phyloP scores from a whole-genome alignment of 495 filamentous ascomycete species.

The Cercophora scortea region DNA sequence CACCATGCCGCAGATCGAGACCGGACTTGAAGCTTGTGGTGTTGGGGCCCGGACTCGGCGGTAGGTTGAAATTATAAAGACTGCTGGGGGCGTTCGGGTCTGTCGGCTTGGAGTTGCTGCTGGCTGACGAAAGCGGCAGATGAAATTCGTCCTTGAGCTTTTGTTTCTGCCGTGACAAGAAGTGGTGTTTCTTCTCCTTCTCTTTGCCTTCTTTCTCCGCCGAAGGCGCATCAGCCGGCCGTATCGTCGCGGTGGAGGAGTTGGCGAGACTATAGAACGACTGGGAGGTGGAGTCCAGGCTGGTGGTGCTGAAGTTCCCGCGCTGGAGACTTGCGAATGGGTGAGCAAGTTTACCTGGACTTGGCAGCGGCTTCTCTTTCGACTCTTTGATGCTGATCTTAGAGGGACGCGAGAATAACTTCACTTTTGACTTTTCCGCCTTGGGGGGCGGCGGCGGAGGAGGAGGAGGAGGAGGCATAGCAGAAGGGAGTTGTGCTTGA shows the following conservation, averaged over 20 bases:
- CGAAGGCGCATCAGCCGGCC: conserved; percentile 33
- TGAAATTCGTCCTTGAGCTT: conserved; percentile 80
- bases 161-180: conserved; percentile 84
- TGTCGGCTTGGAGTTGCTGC: conserved; percentile 78
- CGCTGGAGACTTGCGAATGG: conserved; percentile 52
- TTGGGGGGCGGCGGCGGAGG: conserved; percentile 49
- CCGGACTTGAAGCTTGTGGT: conserved; percentile 70
- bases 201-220: conserved; percentile 40
- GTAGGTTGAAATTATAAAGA: conserved; percentile 61
- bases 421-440: conserved; percentile 80
- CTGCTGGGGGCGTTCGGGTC: conserved; percentile 80
- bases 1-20: conserved; percentile 78
- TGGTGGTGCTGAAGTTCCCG: conserved; percentile 71
- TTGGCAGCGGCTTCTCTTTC: conserved; percentile 66
- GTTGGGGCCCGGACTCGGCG: conserved; percentile 66
- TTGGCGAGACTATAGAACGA: conserved; percentile 80
- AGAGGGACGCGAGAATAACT: conserved; percentile 84
- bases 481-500: conserved; percentile 4
- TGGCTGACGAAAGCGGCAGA: conserved; percentile 76
- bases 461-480: conserved; percentile 19
- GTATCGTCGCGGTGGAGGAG: conserved; percentile 73
- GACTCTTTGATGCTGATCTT: conserved; percentile 62
- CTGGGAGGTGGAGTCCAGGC: conserved; percentile 60
- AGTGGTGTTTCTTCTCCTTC: conserved; percentile 72
- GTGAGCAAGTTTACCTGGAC: conserved; percentile 70